Base-by-base conservation (phyloP, 805 yeast genomes). In the Yarrowia alimentaria region DNA sequence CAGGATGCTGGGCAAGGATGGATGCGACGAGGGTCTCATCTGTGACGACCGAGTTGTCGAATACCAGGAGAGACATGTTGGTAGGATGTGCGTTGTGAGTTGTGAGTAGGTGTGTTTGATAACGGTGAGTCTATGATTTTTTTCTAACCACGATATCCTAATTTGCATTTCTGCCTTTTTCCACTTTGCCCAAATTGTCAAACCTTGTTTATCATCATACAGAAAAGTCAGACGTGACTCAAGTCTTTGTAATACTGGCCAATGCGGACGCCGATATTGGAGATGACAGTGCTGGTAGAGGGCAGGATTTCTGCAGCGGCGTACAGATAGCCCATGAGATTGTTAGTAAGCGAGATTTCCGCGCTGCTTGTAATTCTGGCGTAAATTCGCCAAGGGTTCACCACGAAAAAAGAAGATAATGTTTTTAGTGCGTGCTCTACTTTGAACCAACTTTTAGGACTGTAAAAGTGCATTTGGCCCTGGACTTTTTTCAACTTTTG, bases 21-120 rank as follows among this genome's bases (percentile, higher is more conserved):
- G 11, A 10, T 26, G 31, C 33, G 17, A 47, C 51, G 33, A 47
- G 42, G 3, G 42, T 11, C 11, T 32, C 42, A 26, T 47, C 51
- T n/a, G 51, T 33, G 25, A 47, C 51, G 16, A 47, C 51, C 4
- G 50, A 43, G 50, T 43, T 43, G 50, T 43, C 50, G 37, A 43
- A 43, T 11, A 43, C 37, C 13, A 43, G 50, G 13, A 43, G 50
- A 6, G 48, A 28, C 48, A 40, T 43, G 37, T 29, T 22, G 13
- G 18, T 21, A 14, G 29, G 30, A 22, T 22, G 10, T 22, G 25
- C 10, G 25, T 22, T 37, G 24, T 28, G 13, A 11, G 29, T 26
- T 11, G n/a, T 7, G 14, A 26, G 14, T 10, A 12, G 21, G 3
- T 17, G 22, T 22, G 29, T 6, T 5, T 34, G 26, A 11, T 32